Base-by-base conservation (phyloP, 257 asterid genomes). In the Asclepias syriaca region DNA sequence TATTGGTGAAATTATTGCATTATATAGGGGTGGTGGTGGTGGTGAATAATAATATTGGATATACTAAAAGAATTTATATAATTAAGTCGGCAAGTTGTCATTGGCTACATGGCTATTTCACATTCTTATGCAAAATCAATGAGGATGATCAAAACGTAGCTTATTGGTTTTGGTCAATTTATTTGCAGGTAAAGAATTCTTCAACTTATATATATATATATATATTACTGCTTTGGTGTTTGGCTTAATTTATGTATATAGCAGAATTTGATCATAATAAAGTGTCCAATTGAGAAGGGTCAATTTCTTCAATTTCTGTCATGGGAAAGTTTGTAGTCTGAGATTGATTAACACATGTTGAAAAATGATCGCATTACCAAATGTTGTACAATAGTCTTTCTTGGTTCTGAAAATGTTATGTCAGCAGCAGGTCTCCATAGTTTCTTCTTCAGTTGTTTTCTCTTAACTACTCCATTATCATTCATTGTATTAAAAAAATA, bases 71-170 rank as follows among this genome's bases (percentile, higher is more conserved):
- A 13, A 21, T 24, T 24, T 24, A 24, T 12, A 67, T 66, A 3
- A 12, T 34, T 64, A 48, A 14, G 22, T 51, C 85, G 87, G 86
- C 83, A 74, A 80, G 83, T 79, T 70, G 61, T 79, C 68, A 59
- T 77, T 79, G 87, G 83, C 78, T 85, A 79, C 86, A 81, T 81
- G 79, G 71, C 72, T 27, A 49, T 77, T 54, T 83, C 77, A 78
- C 79, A 71, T 81, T 72, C 77, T 50, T 83, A 83, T 85, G 82
- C 65, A 37, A 77, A 84, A 77, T 65, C 80, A 49, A 51, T 73
- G 48, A 43, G 8, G 48, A 43, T 43, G 48, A 43, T 43, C 51
- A 12, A 45, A 65, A 40, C 14, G 53, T 22, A 8, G 55, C 19
- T 46, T 66, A 34, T 10, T 59, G 40, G 21, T 16, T 15, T 59